Conservation (phyloP, 1,284 basidiomycete species). For the Phellopilus nigrolimitatus region DNA sequence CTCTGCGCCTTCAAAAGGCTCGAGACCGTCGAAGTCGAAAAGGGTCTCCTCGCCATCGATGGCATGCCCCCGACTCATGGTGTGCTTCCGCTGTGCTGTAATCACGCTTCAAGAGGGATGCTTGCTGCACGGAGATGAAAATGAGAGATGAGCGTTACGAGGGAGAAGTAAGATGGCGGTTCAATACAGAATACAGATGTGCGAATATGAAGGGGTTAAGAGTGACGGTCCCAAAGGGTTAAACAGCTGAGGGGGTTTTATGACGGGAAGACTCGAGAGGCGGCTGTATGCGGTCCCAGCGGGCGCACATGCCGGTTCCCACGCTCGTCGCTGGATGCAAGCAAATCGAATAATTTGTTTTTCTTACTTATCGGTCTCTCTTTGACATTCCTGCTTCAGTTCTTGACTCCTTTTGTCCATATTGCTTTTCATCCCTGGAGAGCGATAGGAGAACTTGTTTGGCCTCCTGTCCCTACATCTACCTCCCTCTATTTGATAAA, state of each 20-base stretch:
- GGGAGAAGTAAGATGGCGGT: background rate
- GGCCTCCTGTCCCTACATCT: too few relatives aligned
- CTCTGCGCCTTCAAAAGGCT: conserved; percentile 23
- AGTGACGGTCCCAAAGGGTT: background rate
- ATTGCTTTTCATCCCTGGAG: background rate
- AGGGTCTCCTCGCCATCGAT: conserved; percentile 53
- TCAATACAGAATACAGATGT: background rate
- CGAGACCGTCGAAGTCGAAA: conserved; percentile 49
- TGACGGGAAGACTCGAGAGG: conserved; percentile 5
- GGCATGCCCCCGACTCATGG: conserved; percentile 41
- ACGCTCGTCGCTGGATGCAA: background rate
- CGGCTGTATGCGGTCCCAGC: conserved; percentile 17
- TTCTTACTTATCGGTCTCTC: background rate
- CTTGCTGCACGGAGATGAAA: background rate
- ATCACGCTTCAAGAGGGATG: conserved; percentile 8
- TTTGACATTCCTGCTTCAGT: background rate
- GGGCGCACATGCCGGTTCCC: background rate
- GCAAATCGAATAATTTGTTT: background rate
- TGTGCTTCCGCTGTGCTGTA: conserved; percentile 1
- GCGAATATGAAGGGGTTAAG: background rate
- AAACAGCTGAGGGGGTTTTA: too few relatives aligned
- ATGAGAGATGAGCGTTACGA: background rate
- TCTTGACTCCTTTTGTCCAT: background rate
- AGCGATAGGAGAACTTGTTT: too few relatives aligned
- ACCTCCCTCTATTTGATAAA: too few relatives aligned